Evolutionary conservation across 139 green algal genomes (phyloP).

Genomic region (Chlorella sp.): DNA sequence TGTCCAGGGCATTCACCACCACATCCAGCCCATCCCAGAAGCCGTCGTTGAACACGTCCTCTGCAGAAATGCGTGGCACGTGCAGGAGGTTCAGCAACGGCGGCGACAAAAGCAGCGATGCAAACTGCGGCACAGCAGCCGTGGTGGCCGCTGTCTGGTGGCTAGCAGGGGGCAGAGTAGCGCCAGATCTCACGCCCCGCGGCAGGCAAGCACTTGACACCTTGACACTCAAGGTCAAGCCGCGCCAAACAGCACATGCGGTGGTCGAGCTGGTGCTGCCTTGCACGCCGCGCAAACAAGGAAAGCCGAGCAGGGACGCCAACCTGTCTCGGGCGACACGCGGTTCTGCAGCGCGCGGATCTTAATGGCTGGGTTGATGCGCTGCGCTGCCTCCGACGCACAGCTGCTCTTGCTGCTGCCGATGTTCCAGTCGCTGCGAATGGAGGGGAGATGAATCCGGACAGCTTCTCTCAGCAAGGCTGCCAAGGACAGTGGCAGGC

Average conservation of each 20-base stretch:
- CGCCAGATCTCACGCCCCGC: not conserved
- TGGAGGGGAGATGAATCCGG: conserved; percentile 73
- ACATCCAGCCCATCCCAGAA: conserved; percentile 94
- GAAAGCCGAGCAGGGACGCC: not conserved
- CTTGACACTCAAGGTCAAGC: no score
- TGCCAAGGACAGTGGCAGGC: no score
- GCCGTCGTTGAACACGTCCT: conserved; percentile 91
- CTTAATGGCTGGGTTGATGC: not conserved
- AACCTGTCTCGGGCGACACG: conserved; percentile 92
- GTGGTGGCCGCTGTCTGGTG: no score
- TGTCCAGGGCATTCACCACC: conserved; percentile 98
- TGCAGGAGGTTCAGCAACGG: not conserved
- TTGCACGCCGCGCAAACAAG: not conserved
- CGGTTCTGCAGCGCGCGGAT: conserved; percentile 98
- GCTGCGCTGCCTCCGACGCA: conserved; percentile 73
- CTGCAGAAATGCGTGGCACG: not conserved
- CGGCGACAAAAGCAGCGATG: no score
- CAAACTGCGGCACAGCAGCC: no score
- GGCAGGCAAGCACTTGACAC: no score
- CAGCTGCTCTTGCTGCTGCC: conserved; percentile 87
- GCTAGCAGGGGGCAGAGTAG: not conserved
- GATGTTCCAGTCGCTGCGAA: conserved; percentile 97
- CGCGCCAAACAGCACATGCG: not conserved
- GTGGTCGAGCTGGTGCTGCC: not conserved
- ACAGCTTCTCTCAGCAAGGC: no score